A percentile compares a stretch with the other conserved stretches of the same genome.
These are phyloP conservation scores for Neurospora sp. DNA, from an alignment of 495 filamentous ascomycete genomes.

Conservation along the genomic window DNA sequence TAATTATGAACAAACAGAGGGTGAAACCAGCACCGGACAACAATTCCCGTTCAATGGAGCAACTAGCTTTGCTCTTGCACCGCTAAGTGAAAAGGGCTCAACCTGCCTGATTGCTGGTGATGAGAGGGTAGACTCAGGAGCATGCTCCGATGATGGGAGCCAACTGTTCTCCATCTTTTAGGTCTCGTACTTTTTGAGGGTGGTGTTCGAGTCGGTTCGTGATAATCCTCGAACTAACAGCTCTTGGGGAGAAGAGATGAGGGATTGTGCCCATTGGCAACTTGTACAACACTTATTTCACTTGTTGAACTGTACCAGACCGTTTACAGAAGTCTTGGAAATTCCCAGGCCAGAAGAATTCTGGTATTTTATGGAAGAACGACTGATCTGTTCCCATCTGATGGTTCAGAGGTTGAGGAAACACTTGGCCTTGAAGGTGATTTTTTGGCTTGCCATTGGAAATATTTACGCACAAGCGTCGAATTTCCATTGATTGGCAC, in stretches of 20 bases:
- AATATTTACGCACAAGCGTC: too few species aligned
- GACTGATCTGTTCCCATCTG: not conserved
- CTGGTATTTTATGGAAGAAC: not conserved
- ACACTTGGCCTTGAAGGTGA: not conserved
- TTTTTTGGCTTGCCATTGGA: not conserved
- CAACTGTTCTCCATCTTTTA: conserved; percentile 38
- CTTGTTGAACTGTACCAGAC: not conserved
- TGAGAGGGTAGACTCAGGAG: conserved; percentile 29
- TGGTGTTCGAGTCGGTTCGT: not conserved
- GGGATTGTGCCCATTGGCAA: not conserved
- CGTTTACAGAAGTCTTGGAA: not conserved
- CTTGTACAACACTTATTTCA: not conserved
- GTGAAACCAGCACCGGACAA: conserved; percentile 32
- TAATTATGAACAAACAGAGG: conserved; percentile 13
- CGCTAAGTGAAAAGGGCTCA: conserved; percentile 26
- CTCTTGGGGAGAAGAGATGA: not conserved
- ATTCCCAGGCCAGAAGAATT: not conserved
- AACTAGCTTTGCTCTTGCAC: conserved; percentile 32
- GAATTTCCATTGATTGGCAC: too few species aligned
- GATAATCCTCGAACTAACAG: not conserved
- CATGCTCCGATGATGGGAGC: conserved; percentile 30
- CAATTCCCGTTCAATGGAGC: conserved; percentile 32
- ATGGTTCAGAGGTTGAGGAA: not conserved
- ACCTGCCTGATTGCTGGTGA: conserved; percentile 33
- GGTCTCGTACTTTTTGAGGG: not conserved